Evolutionary conservation across 495 filamentous ascomycete species (phyloP).

Genomic region (Aspergillus diversus): DNA sequence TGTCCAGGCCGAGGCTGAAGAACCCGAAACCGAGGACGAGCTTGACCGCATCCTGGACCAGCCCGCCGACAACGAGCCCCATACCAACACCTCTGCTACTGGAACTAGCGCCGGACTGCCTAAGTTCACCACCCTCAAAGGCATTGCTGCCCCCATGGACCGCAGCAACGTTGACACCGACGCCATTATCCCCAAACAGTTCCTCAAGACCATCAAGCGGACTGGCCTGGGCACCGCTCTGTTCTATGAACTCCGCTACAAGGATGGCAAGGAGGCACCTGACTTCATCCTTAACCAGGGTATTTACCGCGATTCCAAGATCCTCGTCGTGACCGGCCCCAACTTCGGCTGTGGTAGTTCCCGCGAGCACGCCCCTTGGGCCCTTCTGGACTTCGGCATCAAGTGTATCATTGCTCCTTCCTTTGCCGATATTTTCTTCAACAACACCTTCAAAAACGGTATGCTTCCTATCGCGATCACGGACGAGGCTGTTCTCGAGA

Average conservation of each 20-base stretch:
- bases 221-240: conserved; percentile 88
- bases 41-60: conserved; percentile 78
- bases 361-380: conserved; percentile 97
- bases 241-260: conserved; percentile 82
- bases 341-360: conserved; percentile 97
- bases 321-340: conserved; percentile 87
- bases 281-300: conserved; percentile 91
- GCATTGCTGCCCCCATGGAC: conserved; percentile 87
- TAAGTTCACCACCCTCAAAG: conserved; percentile 79
- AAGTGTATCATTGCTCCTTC: conserved; percentile 89
- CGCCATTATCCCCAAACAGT: conserved; percentile 98
- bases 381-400: conserved; percentile 94
- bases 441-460: conserved; percentile 99
- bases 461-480: conserved; percentile 88
- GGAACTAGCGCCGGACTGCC: conserved; percentile 67
- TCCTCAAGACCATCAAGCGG: conserved; percentile 98
- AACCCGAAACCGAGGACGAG: conserved; percentile 74
- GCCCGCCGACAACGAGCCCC: conserved; percentile 70
- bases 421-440: conserved; percentile 98
- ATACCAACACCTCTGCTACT: conserved; percentile 56
- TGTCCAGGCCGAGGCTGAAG: conserved; percentile 68
- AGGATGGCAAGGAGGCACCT: conserved; percentile 73
- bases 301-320: conserved; percentile 82
- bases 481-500: conserved; percentile 64
- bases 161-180: conserved; percentile 93